Evolutionary conservation across 1,284 basidiomycete species (phyloP).

Genomic region (Ustilago shanxiensis): DNA sequence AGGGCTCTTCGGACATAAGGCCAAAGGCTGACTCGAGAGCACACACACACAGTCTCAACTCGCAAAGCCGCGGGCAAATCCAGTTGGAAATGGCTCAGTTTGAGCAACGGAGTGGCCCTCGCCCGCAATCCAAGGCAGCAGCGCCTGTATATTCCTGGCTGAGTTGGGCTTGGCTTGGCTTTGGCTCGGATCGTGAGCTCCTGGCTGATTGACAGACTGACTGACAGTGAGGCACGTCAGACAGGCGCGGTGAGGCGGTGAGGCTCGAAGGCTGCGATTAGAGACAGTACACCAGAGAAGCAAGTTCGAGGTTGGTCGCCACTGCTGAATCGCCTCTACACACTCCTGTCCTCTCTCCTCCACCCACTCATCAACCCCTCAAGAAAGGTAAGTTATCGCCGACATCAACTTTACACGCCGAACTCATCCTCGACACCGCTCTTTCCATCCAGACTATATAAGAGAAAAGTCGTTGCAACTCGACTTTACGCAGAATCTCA

Average conservation of each 20-base stretch:
- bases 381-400: conserved; percentile 57
- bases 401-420: conserved; percentile 3
- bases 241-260: too few species aligned
- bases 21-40: neutral
- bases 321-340: conserved; percentile 25
- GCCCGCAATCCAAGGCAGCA: conserved; percentile 28
- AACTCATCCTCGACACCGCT: conserved; percentile 18
- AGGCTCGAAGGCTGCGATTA: too few species aligned
- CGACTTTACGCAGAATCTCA: neutral
- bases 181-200: too few species aligned
- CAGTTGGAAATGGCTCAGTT: conserved; percentile 3
- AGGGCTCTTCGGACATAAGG: conserved; percentile 15
- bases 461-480: neutral
- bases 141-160: conserved; percentile 26
- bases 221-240: neutral
- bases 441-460: conserved; percentile 4
- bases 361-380: conserved; percentile 54
- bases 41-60: neutral
- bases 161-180: too few species aligned
- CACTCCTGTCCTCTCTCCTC: conserved; percentile 28
- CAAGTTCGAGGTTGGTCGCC: conserved; percentile 28
- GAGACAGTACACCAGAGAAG: too few species aligned
- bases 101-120: neutral
- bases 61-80: conserved; percentile 18
- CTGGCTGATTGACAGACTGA: neutral